Conservation (phyloP, 345 rosid genomes). For the Bretschneidera sinensis region DNA sequence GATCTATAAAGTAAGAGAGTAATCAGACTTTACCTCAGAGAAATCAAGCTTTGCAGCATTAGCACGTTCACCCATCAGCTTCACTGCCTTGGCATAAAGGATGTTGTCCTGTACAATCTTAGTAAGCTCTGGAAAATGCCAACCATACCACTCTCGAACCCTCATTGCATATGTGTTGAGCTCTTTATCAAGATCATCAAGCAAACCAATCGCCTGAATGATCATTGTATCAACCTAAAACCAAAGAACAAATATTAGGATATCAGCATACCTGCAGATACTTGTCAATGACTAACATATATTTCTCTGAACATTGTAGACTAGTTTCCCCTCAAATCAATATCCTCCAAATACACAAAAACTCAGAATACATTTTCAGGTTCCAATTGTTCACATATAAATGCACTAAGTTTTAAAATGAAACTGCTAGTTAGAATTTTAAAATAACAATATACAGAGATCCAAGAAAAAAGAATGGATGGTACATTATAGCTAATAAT, state of each 20-base stretch:
- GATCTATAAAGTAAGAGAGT: background rate
- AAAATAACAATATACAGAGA: too few relatives aligned
- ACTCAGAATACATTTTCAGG: too few relatives aligned
- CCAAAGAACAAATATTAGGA: background rate
- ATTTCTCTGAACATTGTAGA: too few relatives aligned
- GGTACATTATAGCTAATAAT: too few relatives aligned
- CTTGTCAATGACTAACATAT: too few relatives aligned
- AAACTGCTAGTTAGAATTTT: too few relatives aligned
- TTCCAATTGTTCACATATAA: too few relatives aligned
- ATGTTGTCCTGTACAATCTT: constrained; percentile 84
- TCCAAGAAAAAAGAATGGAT: too few relatives aligned
- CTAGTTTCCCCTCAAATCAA: too few relatives aligned
- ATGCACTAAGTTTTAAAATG: too few relatives aligned
- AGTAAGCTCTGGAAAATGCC: constrained; percentile 99
- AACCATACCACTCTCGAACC: constrained; percentile 89
- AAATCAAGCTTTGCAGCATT: constrained; percentile 86
- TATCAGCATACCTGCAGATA: background rate
- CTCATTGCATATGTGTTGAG: constrained; percentile 93
- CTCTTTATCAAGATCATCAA: constrained; percentile 95
- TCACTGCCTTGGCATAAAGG: constrained; percentile 73
- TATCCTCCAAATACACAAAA: too few relatives aligned
- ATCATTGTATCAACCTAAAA: constrained; percentile 93
- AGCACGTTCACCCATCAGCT: constrained; percentile 73
- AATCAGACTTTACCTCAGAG: constrained; percentile 49
- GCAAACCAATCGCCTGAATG: constrained; percentile 90